phyloP scores from a whole-genome alignment of 352 stramenopile species.

The Blastocystis sp. region DNA sequence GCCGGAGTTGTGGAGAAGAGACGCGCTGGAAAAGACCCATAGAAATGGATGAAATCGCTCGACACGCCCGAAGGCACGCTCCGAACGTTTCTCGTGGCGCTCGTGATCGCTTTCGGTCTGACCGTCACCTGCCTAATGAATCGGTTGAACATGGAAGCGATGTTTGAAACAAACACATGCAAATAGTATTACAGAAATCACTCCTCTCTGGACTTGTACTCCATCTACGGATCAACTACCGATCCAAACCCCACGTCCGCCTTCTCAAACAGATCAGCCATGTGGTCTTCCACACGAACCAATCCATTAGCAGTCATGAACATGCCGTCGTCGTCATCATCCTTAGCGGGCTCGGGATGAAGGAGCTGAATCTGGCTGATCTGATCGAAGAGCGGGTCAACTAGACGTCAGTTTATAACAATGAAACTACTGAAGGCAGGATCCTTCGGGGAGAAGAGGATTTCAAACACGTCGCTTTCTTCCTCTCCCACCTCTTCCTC shows the following conservation, averaged over 20 bases:
- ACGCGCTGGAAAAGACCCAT: not conserved
- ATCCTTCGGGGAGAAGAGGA: slow-evolving; percentile 19
- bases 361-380: slow-evolving; percentile 9
- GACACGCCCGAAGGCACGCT: no score
- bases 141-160: not conserved
- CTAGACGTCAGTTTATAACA: not conserved
- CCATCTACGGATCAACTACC: not conserved
- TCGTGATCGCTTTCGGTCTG: no score
- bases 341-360: slow-evolving; percentile 26
- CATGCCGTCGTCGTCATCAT: slow-evolving; percentile 34
- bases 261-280: slow-evolving; percentile 2
- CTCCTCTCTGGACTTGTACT: not conserved
- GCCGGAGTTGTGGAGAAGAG: not conserved
- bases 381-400: slow-evolving; percentile 13
- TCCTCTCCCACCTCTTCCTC: slow-evolving; percentile 33
- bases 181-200: no score
- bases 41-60: not conserved
- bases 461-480: not conserved
- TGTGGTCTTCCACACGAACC: slow-evolving; percentile 30
- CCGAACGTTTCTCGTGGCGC: no score
- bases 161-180: not conserved
- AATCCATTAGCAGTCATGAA: slow-evolving; percentile 42
- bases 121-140: no score
- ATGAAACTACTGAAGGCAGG: not conserved
- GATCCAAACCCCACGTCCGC: not conserved